Base-by-base conservation (phyloP, 2,329 filamentous ascomycete genomes). In the Trichoderma citrinoviride region DNA sequence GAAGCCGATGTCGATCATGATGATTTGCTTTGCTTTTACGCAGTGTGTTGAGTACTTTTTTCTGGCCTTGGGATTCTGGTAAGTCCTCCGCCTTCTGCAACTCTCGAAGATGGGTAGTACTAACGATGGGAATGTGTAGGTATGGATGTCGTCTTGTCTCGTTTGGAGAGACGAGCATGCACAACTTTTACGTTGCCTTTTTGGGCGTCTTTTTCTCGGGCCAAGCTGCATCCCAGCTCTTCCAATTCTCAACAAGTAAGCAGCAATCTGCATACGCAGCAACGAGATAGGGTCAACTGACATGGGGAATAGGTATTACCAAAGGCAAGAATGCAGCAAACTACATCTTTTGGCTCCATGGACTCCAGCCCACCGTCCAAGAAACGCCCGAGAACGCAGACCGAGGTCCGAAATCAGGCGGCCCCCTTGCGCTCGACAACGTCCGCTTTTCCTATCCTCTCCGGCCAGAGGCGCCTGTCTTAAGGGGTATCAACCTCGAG, bases 381-480 rank as follows among this genome's bases (percentile, higher is more conserved):
- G 79, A 81, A 65, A 83, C 77, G 0, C 69, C 72, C 1, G 71
- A 78, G 37, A 82, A 82, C 69, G 68, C 69, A 10, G 69, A 76
- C 33, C 74, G 73, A 1, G 75, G 73, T 0, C 80, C 80, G 1
- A 73, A 72, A 17, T 68, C 72, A 1, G 75, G 73, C 40, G 66
- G 66, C 3, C 63, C 56, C 0, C 77, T 88, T 2, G 76, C 80
- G 15, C 81, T 89, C 66, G 77, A 80, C 7, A 74, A 84, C 37
- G 80, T 90, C n/a, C 77, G 81, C 23, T 91, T 91, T 72, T 80
- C 85, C 2, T 91, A 91, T 67, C 87, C 88, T 3, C 70, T 79
- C 60, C 73, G 80, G 25, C 76, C 78, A 25, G 70, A 78, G 61
- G 70, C 74, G 0, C 72, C 76, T 33, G 77, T 82, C 65, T 71